Evolutionary conservation across 192 early-diverging fungal species (phyloP).

Genomic region (Funneliformis mosseae): DNA sequence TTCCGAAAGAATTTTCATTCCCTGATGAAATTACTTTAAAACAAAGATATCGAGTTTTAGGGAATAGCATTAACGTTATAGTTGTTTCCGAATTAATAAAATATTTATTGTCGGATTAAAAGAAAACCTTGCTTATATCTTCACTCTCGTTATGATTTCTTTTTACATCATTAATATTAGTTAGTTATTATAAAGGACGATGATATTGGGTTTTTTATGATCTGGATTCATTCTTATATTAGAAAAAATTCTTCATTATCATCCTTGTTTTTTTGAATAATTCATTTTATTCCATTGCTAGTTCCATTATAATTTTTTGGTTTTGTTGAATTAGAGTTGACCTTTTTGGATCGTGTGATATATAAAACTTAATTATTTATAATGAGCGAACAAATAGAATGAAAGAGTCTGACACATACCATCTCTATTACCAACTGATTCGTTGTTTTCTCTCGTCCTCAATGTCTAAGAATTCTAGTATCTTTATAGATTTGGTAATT

Average conservation of each 20-base stretch:
- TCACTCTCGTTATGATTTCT: too few relatives aligned
- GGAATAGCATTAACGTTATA: slow-evolving; percentile 87
- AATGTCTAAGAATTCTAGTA: too few relatives aligned
- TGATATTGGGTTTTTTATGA: neutral
- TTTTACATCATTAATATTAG: neutral
- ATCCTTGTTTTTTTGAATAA: too few relatives aligned
- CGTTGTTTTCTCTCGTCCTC: too few relatives aligned
- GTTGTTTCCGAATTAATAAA: slow-evolving; percentile 79
- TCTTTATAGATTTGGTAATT: too few relatives aligned
- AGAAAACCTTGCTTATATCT: neutral
- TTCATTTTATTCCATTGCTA: too few relatives aligned
- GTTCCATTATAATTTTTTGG: neutral
- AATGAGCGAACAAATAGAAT: neutral
- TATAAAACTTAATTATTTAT: neutral
- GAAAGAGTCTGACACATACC: neutral
- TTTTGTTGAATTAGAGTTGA: neutral
- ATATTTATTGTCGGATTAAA: slow-evolving; percentile 57
- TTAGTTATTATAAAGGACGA: neutral
- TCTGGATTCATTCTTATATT: neutral
- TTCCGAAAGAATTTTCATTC: slow-evolving; percentile 74
- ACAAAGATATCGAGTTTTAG: slow-evolving; percentile 85
- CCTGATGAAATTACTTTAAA: slow-evolving; percentile 63
- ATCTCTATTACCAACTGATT: too few relatives aligned
- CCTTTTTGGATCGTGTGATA: neutral
- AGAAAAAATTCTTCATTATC: neutral